These are phyloP conservation scores for Ustilago bromivora DNA, from an alignment of 1,284 basidiomycete species.

Conservation along the genomic window DNA sequence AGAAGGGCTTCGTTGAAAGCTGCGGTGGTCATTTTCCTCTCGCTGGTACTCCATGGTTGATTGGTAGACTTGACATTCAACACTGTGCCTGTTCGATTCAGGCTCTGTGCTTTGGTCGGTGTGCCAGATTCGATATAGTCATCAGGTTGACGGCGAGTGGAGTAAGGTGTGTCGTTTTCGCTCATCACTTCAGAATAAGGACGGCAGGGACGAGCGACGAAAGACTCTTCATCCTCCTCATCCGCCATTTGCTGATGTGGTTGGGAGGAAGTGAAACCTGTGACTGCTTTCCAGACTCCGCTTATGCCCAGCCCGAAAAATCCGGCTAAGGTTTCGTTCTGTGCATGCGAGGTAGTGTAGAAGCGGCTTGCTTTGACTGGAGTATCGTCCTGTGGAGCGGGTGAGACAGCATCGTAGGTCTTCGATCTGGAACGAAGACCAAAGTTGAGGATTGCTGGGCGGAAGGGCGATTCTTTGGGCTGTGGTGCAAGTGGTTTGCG, in stretches of 20 bases:
- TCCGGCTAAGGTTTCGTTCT: background rate
- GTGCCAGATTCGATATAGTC: background rate
- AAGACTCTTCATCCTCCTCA: constrained; percentile 36
- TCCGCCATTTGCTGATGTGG: background rate
- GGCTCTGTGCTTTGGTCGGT: constrained; percentile 13
- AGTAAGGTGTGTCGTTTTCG: constrained; percentile 36
- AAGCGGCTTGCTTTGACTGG: constrained; percentile 18
- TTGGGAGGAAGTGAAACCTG: constrained; percentile 10
- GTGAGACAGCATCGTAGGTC: constrained; percentile 24
- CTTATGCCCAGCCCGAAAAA: constrained; percentile 34
- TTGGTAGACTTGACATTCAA: constrained; percentile 29
- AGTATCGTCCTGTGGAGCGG: constrained; percentile 8
- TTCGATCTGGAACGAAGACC: constrained; percentile 39
- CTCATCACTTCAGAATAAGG: constrained; percentile 27
- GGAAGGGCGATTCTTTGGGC: constrained; percentile 39
- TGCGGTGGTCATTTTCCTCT: constrained; percentile 19
- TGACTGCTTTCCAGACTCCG: constrained; percentile 38
- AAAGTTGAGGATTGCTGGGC: constrained; percentile 28
- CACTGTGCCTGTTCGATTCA: constrained; percentile 16
- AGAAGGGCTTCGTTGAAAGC: constrained; percentile 36
- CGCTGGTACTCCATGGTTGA: constrained; percentile 28
- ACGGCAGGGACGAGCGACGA: constrained; percentile 19
- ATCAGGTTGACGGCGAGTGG: background rate
- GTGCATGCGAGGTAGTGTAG: background rate
- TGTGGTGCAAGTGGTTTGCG: constrained; percentile 36